These are phyloP conservation scores for Solanum aculeatissimum DNA, from an alignment of 305 asterid species.

Conservation along the genomic window DNA sequence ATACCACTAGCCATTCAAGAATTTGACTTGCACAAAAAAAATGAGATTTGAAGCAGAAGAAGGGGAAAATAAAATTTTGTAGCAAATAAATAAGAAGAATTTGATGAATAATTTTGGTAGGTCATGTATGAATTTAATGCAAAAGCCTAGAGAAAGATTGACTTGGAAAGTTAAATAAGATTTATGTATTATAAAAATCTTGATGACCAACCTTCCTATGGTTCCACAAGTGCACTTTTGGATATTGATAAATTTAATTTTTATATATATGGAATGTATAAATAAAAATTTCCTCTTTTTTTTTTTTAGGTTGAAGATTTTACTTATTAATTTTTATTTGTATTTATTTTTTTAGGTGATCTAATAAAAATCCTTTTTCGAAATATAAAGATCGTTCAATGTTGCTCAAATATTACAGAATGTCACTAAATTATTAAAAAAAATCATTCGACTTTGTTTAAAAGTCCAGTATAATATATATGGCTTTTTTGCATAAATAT, in stretches of 20 bases:
- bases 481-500: background rate
- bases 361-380: fast-evolving
- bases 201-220: background rate
- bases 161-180: no score
- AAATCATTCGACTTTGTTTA: background rate
- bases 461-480: background rate
- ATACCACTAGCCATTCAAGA: background rate
- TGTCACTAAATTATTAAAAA: background rate
- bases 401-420: background rate
- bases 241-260: background rate
- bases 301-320: background rate
- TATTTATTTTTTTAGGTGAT: background rate
- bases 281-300: background rate
- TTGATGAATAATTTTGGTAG: background rate
- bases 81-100: background rate
- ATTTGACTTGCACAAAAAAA: background rate
- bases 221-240: background rate
- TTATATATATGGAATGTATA: background rate
- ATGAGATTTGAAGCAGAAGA: background rate
- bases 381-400: background rate
- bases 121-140: background rate
- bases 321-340: background rate
- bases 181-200: background rate
- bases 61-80: background rate
- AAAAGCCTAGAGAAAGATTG: background rate